A percentile compares a stretch with the other conserved stretches of the same genome.
These are phyloP conservation scores for Coemansia sp. DNA, from an alignment of 192 early-diverging fungal species.

Conservation along the genomic window DNA sequence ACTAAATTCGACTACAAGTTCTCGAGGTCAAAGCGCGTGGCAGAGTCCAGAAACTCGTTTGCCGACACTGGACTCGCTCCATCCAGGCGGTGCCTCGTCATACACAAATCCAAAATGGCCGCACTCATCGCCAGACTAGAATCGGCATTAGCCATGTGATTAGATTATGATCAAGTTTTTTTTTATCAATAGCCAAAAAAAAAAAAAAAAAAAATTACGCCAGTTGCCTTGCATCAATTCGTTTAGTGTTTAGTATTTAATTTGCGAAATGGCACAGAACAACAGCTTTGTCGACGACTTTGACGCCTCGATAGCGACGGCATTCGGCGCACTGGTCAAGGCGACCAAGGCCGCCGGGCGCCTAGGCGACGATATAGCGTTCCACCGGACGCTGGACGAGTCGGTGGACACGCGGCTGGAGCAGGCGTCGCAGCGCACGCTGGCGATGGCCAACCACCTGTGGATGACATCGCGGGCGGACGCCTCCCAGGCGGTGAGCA, in stretches of 20 bases:
- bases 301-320: slow-evolving; percentile 24
- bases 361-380: slow-evolving; percentile 61
- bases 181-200: neutral
- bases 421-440: slow-evolving; percentile 19
- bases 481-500: slow-evolving; percentile 13
- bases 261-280: neutral
- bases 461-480: slow-evolving; percentile 18
- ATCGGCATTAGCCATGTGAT: slow-evolving; percentile 14
- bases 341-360: slow-evolving; percentile 62
- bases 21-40: slow-evolving; percentile 61
- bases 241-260: neutral
- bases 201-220: neutral
- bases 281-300: slow-evolving; percentile 23
- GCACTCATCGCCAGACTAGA: slow-evolving; percentile 23
- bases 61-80: slow-evolving; percentile 82
- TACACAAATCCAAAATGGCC: slow-evolving; percentile 54
- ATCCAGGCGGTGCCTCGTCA: slow-evolving; percentile 62
- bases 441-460: slow-evolving; percentile 33
- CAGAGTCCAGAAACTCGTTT: slow-evolving; percentile 80
- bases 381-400: slow-evolving; percentile 65
- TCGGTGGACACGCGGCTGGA: slow-evolving; percentile 46
- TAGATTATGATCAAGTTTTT: neutral
- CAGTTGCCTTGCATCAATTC: neutral
- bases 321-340: slow-evolving; percentile 53
- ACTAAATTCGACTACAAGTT: slow-evolving; percentile 81